Conservation (phyloP, 108 stramenopile genomes). For the Epipyxis sp. region DNA sequence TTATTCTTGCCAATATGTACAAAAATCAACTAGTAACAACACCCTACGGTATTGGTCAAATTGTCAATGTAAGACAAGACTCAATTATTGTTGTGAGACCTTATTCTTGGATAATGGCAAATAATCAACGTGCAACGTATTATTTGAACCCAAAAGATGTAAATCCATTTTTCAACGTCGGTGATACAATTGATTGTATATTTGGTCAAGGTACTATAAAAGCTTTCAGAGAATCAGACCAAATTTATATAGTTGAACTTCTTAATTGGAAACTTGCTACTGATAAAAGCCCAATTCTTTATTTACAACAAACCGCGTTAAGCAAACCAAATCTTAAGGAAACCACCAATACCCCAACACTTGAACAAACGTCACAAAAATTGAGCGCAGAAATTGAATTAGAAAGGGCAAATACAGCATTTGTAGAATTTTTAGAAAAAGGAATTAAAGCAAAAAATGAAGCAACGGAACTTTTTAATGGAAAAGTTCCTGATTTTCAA, state of each 20-base stretch:
- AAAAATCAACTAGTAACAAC: neutral
- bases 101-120: neutral
- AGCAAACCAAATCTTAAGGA: too few species aligned
- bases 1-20: too few species aligned
- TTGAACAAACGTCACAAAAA: neutral
- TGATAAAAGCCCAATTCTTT: neutral
- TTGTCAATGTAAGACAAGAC: neutral
- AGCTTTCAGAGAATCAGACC: neutral
- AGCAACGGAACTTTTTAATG: neutral
- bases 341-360: neutral
- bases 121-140: neutral
- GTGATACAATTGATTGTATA: neutral
- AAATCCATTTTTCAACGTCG: neutral
- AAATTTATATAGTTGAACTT: neutral
- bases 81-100: neutral
- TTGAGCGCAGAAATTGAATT: neutral
- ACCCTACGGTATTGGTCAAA: neutral
- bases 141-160: neutral
- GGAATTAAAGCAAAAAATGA: neutral
- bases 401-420: neutral
- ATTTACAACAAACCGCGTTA: neutral
- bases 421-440: neutral
- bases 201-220: neutral
- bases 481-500: neutral
- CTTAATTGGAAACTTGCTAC: neutral